Evolutionary conservation across 305 asterid genomes (phyloP).

Genomic region (Ilex paraguariensis): DNA sequence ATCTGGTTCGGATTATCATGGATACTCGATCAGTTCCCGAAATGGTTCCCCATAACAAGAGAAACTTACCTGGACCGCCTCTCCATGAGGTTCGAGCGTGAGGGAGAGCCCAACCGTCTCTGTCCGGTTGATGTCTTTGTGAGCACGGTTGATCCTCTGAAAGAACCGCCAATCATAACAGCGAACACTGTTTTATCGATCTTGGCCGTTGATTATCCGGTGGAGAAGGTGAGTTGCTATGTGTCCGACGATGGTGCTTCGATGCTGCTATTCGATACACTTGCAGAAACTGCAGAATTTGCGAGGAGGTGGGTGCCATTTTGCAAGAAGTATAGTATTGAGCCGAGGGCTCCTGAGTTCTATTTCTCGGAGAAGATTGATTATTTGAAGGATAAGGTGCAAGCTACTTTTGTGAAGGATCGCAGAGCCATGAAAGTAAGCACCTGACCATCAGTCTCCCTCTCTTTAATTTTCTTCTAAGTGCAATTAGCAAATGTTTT

Average conservation of each 20-base stretch:
- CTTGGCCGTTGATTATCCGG: slow-evolving; percentile 72
- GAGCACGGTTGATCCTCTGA: slow-evolving; percentile 78
- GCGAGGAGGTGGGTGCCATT: slow-evolving; percentile 90
- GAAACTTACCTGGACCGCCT: slow-evolving; percentile 83
- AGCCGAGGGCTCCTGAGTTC: slow-evolving; percentile 80
- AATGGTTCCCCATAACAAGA: slow-evolving; percentile 73
- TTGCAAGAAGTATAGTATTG: slow-evolving; percentile 64
- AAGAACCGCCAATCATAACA: slow-evolving; percentile 81
- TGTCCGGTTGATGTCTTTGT: slow-evolving; percentile 63
- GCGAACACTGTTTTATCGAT: slow-evolving; percentile 77
- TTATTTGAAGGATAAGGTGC: slow-evolving; percentile 76
- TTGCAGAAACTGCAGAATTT: slow-evolving; percentile 72
- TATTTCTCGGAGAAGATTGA: slow-evolving; percentile 79
- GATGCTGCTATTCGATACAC: slow-evolving; percentile 69
- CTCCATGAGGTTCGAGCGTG: slow-evolving; percentile 65
- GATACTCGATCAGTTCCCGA: slow-evolving; percentile 89
- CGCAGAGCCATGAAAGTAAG: slow-evolving; percentile 86
- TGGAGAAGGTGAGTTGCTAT: slow-evolving; percentile 71
- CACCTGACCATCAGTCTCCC: neutral
- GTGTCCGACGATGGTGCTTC: slow-evolving; percentile 90
- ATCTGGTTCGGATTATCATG: slow-evolving; percentile 82
- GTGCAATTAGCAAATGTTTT: too few relatives aligned
- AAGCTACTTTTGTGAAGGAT: slow-evolving; percentile 78
- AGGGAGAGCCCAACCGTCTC: slow-evolving; percentile 49
- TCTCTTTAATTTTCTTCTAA: too few relatives aligned